Conservation (phyloP, 2,329 filamentous ascomycete species). For the Diaporthe nobilis region DNA sequence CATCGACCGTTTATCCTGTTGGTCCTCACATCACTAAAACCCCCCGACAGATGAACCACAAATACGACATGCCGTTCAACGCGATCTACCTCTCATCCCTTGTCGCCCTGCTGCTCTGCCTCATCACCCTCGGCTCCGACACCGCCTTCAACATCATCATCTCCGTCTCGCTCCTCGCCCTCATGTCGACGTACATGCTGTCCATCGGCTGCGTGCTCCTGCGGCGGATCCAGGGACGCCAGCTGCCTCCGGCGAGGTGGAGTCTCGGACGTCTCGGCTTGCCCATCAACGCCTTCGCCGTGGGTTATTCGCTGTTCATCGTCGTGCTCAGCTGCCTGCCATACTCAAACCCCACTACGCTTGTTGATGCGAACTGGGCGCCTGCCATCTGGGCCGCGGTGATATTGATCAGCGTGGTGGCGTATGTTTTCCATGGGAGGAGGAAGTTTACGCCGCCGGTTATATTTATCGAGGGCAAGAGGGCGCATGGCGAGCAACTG, state of each 20-base stretch:
- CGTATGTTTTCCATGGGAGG: conserved; percentile 36
- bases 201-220: conserved; percentile 52
- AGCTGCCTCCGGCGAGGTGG: conserved; percentile 54
- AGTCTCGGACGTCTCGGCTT: conserved; percentile 55
- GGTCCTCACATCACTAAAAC: background rate
- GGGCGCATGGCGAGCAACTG: conserved; percentile 1
- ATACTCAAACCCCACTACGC: background rate
- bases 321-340: conserved; percentile 42
- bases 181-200: conserved; percentile 53
- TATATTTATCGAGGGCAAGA: conserved; percentile 36
- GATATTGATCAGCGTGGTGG: conserved; percentile 35
- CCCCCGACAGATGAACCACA: conserved; percentile 37
- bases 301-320: conserved; percentile 45
- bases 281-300: conserved; percentile 52
- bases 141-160: conserved; percentile 53
- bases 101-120: conserved; percentile 49
- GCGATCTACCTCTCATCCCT: conserved; percentile 49
- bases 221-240: conserved; percentile 51
- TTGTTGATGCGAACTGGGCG: conserved; percentile 38
- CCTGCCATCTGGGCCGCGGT: conserved; percentile 38
- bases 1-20: fast-evolving
- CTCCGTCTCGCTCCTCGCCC: conserved; percentile 50
- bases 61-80: conserved; percentile 50
- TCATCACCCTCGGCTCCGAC: conserved; percentile 53
- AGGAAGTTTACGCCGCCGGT: conserved; percentile 37